Conservation (phyloP, 345 rosid genomes). For the Populus ilicifolia region DNA sequence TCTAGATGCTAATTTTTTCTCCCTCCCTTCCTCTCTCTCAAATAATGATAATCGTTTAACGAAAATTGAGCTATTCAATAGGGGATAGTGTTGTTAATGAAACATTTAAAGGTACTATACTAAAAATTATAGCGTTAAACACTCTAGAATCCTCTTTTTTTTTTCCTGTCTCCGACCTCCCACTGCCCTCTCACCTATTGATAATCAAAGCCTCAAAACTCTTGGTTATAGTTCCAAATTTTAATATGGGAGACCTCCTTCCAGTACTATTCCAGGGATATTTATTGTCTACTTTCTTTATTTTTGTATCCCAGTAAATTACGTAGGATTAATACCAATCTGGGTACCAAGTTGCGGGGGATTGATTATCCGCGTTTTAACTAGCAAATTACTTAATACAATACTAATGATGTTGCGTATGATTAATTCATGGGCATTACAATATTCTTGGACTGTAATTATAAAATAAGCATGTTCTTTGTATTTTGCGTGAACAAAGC, state of each 20-base stretch:
- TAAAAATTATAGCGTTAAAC: too few species aligned
- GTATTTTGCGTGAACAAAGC: background rate
- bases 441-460: background rate
- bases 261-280: background rate
- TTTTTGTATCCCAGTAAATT: background rate
- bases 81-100: too few species aligned
- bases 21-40: too few species aligned
- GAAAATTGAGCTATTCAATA: too few species aligned
- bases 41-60: too few species aligned
- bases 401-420: background rate
- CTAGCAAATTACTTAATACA: background rate
- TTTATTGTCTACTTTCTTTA: background rate
- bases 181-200: too few species aligned
- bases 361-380: too few species aligned
- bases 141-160: background rate
- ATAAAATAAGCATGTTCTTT: constrained; percentile 1
- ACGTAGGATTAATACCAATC: background rate
- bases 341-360: background rate
- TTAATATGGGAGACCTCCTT: background rate
- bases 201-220: too few species aligned
- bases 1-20: background rate
- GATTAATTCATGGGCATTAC: background rate
- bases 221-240: too few species aligned
- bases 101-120: too few species aligned
- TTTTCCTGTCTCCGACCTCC: too few species aligned